These are phyloP conservation scores for Lindgomyces ingoldianus DNA, from an alignment of 495 filamentous ascomycete genomes.

Conservation along the genomic window DNA sequence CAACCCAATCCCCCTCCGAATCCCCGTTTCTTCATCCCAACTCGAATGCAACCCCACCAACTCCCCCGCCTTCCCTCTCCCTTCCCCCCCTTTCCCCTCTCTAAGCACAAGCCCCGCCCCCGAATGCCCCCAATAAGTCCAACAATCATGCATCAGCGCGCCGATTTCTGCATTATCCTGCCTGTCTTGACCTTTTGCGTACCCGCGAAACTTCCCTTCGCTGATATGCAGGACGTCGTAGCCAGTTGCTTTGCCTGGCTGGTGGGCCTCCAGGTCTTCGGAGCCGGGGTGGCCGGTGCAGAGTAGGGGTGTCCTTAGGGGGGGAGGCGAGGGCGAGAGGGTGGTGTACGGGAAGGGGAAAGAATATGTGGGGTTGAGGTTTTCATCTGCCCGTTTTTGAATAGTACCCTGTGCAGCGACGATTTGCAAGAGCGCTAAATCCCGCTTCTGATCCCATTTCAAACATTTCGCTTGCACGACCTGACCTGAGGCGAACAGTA, in stretches of 20 bases:
- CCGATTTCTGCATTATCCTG: conserved; percentile 55
- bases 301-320: conserved; percentile 16
- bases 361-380: background rate
- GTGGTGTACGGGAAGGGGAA: conserved; percentile 26
- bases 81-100: background rate
- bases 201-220: conserved; percentile 45
- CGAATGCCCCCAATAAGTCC: conserved; percentile 59
- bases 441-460: conserved; percentile 45
- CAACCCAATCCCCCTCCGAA: conserved; percentile 50
- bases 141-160: conserved; percentile 53
- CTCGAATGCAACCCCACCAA: conserved; percentile 52
- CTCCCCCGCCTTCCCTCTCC: conserved; percentile 29
- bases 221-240: conserved; percentile 52
- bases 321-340: conserved; percentile 4
- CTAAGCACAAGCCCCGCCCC: conserved; percentile 49
- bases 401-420: conserved; percentile 33
- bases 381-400: background rate
- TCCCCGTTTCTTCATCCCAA: conserved; percentile 52
- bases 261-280: conserved; percentile 49
- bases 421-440: conserved; percentile 49
- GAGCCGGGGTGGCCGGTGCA: conserved; percentile 52
- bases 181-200: conserved; percentile 44
- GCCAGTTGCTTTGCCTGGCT: conserved; percentile 37
- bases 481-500: conserved; percentile 45
- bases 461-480: conserved; percentile 45